These are phyloP conservation scores for Tulasnella sp. DNA, from an alignment of 768 basidiomycete genomes.

Conservation along the genomic window DNA sequence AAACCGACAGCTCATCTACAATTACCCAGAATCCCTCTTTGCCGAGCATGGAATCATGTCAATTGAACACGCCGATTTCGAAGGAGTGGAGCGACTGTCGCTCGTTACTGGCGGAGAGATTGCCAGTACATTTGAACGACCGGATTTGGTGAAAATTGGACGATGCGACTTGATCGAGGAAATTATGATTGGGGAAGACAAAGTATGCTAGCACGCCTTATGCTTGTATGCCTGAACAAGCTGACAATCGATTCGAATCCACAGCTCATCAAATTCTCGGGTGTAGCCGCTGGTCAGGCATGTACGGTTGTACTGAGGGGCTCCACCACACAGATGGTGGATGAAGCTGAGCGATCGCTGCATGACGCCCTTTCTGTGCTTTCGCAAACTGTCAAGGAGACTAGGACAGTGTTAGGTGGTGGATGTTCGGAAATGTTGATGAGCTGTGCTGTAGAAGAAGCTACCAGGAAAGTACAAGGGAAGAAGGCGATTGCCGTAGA, in stretches of 20 bases:
- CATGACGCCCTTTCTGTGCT: slow-evolving; percentile 96
- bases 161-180: slow-evolving; percentile 93
- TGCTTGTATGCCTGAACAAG: no score
- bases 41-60: slow-evolving; percentile 89
- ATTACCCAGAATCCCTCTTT: slow-evolving; percentile 94
- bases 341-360: slow-evolving; percentile 93
- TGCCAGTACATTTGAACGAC: slow-evolving; percentile 85
- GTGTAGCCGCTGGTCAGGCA: slow-evolving; percentile 93
- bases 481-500: slow-evolving; percentile 96
- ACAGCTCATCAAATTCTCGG: slow-evolving; percentile 99
- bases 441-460: slow-evolving; percentile 88
- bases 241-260: no score
- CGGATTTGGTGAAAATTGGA: slow-evolving; percentile 85
- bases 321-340: slow-evolving; percentile 97
- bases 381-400: slow-evolving; percentile 96
- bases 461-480: slow-evolving; percentile 67
- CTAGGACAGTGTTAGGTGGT: slow-evolving; percentile 84
- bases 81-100: slow-evolving; percentile 91
- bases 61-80: slow-evolving; percentile 98
- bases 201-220: slow-evolving; percentile 38
- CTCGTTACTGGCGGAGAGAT: slow-evolving; percentile 98
- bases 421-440: slow-evolving; percentile 98
- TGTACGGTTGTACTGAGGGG: slow-evolving; percentile 97
- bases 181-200: slow-evolving; percentile 98
- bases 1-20: slow-evolving; percentile 97